Evolutionary conservation across 345 rosid species (phyloP).

Genomic region (Geranium rotundifolium): DNA sequence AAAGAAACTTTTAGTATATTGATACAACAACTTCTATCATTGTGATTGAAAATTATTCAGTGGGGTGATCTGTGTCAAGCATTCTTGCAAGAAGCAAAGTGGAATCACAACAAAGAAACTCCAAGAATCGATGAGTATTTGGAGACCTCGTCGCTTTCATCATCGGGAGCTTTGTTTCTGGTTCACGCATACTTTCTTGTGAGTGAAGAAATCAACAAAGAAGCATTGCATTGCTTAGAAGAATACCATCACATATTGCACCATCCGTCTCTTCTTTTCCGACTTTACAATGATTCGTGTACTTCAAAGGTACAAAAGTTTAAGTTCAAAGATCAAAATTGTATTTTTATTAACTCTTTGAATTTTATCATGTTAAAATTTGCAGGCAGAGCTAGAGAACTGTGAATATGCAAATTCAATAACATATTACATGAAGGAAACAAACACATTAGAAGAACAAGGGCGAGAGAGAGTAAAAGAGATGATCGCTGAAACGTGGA

Average conservation of each 20-base stretch:
- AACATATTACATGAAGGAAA: no score
- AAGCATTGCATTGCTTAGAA: slow-evolving; percentile 13
- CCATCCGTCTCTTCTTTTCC: slow-evolving; percentile 25
- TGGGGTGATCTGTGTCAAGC: slow-evolving; percentile 30
- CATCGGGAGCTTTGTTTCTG: slow-evolving; percentile 19
- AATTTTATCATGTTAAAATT: no score
- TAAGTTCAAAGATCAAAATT: no score
- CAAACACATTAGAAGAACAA: no score
- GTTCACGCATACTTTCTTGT: slow-evolving; percentile 23
- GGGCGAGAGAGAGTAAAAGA: no score
- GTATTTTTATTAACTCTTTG: no score
- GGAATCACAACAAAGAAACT: slow-evolving; percentile 11
- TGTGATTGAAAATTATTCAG: no score
- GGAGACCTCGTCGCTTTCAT: slow-evolving; percentile 28
- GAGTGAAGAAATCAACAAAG: slow-evolving; percentile 12
- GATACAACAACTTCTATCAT: neutral
- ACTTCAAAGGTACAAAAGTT: slow-evolving; percentile 37
- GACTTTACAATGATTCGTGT: slow-evolving; percentile 30
- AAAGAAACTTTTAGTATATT: no score
- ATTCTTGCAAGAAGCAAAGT: slow-evolving; percentile 34
- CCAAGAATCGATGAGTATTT: slow-evolving; percentile 33
- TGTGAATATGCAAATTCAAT: no score
- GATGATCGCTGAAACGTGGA: no score
- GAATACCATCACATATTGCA: slow-evolving; percentile 21
- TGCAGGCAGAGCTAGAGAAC: no score